These are phyloP conservation scores for Lolium multiflorum DNA, from an alignment of 176 grass and related monocot species.

Conservation along the genomic window DNA sequence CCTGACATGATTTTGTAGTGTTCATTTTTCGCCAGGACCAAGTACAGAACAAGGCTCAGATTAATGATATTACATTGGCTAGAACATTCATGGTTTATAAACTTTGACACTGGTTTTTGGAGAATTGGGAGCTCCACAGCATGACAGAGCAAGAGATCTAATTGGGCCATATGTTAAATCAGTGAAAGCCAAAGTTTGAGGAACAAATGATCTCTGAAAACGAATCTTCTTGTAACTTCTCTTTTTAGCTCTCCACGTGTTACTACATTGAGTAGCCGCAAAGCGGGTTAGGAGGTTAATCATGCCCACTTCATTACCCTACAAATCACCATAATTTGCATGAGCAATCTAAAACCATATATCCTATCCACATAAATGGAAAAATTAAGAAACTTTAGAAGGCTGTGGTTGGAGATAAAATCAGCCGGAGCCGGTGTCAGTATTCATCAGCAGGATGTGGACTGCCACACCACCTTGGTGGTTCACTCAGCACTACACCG, in stretches of 20 bases:
- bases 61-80: neutral
- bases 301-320: constrained; percentile 23
- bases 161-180: constrained; percentile 14
- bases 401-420: constrained; percentile 20
- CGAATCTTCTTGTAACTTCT: constrained; percentile 15
- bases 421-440: neutral
- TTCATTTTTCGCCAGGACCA: constrained; percentile 10
- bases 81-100: neutral
- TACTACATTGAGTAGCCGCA: constrained; percentile 44
- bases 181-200: constrained; percentile 61
- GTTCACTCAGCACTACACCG: constrained; percentile 57
- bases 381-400: neutral
- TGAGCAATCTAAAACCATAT: constrained; percentile 31
- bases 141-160: constrained; percentile 38
- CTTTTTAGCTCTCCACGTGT: constrained; percentile 42
- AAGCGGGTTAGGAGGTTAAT: constrained; percentile 42
- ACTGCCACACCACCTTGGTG: constrained; percentile 50
- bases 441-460: constrained; percentile 55
- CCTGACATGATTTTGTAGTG: constrained; percentile 29
- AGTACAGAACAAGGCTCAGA: neutral
- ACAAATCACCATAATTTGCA: constrained; percentile 28
- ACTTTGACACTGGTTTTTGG: constrained; percentile 4
- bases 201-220: constrained; percentile 42
- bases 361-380: neutral
- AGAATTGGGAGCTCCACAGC: neutral